phyloP scores from a whole-genome alignment of 805 yeast genomes.

The Ogataea siamensis region DNA sequence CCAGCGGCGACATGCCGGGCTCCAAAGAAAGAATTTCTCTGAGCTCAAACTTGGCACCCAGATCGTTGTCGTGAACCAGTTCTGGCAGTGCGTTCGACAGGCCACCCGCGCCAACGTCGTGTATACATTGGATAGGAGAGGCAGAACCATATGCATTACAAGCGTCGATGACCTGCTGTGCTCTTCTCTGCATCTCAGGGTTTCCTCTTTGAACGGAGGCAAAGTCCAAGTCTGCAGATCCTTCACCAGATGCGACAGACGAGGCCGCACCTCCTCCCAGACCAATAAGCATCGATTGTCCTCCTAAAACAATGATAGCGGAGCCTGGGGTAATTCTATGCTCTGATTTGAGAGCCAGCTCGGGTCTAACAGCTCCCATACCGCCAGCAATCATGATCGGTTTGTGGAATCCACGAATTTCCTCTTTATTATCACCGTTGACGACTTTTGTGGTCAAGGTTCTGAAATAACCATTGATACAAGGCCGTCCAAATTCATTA shows the following conservation, averaged over 20 bases:
- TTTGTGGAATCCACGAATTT: slow-evolving; percentile 94
- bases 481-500: slow-evolving; percentile 98
- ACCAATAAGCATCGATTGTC: slow-evolving; percentile 97
- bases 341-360: slow-evolving; percentile 77
- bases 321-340: slow-evolving; percentile 89
- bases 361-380: slow-evolving; percentile 94
- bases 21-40: slow-evolving; percentile 88
- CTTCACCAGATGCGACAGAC: slow-evolving; percentile 93
- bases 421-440: slow-evolving; percentile 59
- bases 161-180: slow-evolving; percentile 95
- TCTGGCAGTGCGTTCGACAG: slow-evolving; percentile 96
- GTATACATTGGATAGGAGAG: slow-evolving; percentile 88
- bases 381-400: slow-evolving; percentile 99
- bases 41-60: slow-evolving; percentile 91
- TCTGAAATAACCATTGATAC: slow-evolving; percentile 94
- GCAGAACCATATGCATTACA: slow-evolving; percentile 78
- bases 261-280: slow-evolving; percentile 99
- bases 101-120: slow-evolving; percentile 99
- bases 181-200: slow-evolving; percentile 99
- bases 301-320: slow-evolving; percentile 89
- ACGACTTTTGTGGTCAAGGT: slow-evolving; percentile 81
- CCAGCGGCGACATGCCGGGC: slow-evolving; percentile 99
- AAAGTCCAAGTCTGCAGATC: slow-evolving; percentile 92
- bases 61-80: slow-evolving; percentile 92
- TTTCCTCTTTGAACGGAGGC: slow-evolving; percentile 99